Conservation (phyloP, 805 yeast species). For the Candida namnaoensis region DNA sequence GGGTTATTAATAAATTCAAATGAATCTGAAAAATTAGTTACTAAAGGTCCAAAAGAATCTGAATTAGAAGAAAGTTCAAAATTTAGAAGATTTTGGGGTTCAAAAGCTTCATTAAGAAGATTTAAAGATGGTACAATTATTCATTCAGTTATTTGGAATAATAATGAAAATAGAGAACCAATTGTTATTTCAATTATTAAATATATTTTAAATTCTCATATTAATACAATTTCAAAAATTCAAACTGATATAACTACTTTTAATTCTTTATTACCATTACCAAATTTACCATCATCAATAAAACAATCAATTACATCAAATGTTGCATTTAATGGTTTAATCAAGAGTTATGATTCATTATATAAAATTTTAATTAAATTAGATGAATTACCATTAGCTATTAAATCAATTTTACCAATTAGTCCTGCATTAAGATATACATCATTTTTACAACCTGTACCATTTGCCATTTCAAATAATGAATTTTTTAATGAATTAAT, state of each 20-base stretch:
- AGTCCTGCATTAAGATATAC: slow-evolving; percentile 72
- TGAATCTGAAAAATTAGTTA: slow-evolving; percentile 73
- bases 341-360: slow-evolving; percentile 49
- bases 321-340: slow-evolving; percentile 31
- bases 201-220: slow-evolving; percentile 56
- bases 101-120: slow-evolving; percentile 74
- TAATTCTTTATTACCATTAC: slow-evolving; percentile 45
- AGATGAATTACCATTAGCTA: slow-evolving; percentile 50
- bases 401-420: slow-evolving; percentile 66
- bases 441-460: slow-evolving; percentile 71
- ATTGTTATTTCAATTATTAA: slow-evolving; percentile 57
- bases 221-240: slow-evolving; percentile 25
- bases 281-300: slow-evolving; percentile 49
- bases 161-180: slow-evolving; percentile 45
- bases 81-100: slow-evolving; percentile 87
- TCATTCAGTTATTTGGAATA: slow-evolving; percentile 84
- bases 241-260: slow-evolving; percentile 32
- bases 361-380: slow-evolving; percentile 41
- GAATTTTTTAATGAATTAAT: slow-evolving; percentile 76
- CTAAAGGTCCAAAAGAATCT: slow-evolving; percentile 72
- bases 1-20: slow-evolving; percentile 65
- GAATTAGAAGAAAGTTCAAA: slow-evolving; percentile 40
- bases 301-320: slow-evolving; percentile 40
- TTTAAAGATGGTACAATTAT: slow-evolving; percentile 88
- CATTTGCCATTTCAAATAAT: slow-evolving; percentile 67